phyloP scores from a whole-genome alignment of 2,329 filamentous ascomycete genomes.

The Zarea fungicola region DNA sequence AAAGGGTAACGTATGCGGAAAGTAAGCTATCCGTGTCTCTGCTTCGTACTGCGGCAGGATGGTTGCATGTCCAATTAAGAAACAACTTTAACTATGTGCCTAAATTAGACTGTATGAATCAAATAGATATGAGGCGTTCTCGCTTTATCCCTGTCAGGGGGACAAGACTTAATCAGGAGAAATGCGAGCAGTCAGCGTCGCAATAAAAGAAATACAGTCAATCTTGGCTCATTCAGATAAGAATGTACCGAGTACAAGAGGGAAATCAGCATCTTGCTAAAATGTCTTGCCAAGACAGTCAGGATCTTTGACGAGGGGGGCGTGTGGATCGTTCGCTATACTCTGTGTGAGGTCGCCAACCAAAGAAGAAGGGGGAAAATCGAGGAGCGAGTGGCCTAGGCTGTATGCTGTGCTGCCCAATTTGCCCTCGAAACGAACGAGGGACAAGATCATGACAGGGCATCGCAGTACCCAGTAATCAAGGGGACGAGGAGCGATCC shows the following conservation, averaged over 20 bases:
- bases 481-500: neutral
- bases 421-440: neutral
- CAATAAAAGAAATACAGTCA: neutral
- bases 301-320: neutral
- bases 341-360: slow-evolving; percentile 10
- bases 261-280: neutral
- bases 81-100: neutral
- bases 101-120: neutral
- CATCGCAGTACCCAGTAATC: no score
- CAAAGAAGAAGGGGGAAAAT: neutral
- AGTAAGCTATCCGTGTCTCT: neutral
- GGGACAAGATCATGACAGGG: neutral
- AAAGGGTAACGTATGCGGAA: no score
- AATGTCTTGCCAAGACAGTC: slow-evolving; percentile 4
- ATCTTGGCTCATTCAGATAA: neutral
- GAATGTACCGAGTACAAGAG: slow-evolving; percentile 6
- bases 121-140: neutral
- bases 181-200: neutral
- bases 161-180: neutral
- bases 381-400: neutral
- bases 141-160: neutral
- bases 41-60: neutral
- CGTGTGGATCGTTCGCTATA: neutral
- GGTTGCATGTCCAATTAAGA: neutral
- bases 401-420: neutral